Percentiles rank a stretch among this genome's conserved stretches.
Evolutionary conservation across 345 rosid genomes (phyloP).

Genomic region (Physaria fendleri): DNA sequence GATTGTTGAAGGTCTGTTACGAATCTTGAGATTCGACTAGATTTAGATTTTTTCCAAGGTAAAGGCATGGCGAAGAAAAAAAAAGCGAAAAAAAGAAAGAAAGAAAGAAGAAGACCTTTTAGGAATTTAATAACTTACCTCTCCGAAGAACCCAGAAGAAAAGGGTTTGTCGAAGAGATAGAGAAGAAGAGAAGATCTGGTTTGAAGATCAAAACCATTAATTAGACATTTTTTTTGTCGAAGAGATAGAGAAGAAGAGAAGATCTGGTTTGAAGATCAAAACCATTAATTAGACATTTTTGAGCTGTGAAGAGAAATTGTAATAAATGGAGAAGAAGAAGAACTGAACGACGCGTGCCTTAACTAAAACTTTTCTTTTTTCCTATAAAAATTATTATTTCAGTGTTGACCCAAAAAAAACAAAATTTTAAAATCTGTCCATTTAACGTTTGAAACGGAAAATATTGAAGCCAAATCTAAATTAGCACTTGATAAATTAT

Average conservation of each 20-base stretch:
- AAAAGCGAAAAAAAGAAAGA: too few species aligned
- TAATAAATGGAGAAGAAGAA: slow-evolving; percentile 19
- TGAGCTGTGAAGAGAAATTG: neutral
- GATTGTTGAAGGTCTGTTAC: slow-evolving; percentile 67
- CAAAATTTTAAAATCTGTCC: too few species aligned
- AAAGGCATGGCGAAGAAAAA: slow-evolving; percentile 49
- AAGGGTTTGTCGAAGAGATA: slow-evolving; percentile 32
- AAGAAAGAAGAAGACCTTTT: neutral
- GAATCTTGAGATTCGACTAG: slow-evolving; percentile 50
- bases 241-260: slow-evolving; percentile 24
- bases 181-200: slow-evolving; percentile 19
- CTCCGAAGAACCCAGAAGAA: slow-evolving; percentile 25
- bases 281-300: slow-evolving; percentile 28
- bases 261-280: slow-evolving; percentile 10
- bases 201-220: slow-evolving; percentile 20
- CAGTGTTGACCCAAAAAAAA: too few species aligned
- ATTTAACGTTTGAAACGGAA: too few species aligned
- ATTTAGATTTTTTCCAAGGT: slow-evolving; percentile 64
- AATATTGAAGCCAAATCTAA: too few species aligned
- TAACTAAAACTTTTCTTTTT: too few species aligned
- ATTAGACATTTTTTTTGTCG: slow-evolving; percentile 30
- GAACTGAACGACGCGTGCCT: too few species aligned
- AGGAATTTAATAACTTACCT: neutral
- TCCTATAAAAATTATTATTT: too few species aligned
- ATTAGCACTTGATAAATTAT: too few species aligned